These are phyloP conservation scores for Mycena galericulata DNA, from an alignment of 768 basidiomycete species.

Conservation along the genomic window DNA sequence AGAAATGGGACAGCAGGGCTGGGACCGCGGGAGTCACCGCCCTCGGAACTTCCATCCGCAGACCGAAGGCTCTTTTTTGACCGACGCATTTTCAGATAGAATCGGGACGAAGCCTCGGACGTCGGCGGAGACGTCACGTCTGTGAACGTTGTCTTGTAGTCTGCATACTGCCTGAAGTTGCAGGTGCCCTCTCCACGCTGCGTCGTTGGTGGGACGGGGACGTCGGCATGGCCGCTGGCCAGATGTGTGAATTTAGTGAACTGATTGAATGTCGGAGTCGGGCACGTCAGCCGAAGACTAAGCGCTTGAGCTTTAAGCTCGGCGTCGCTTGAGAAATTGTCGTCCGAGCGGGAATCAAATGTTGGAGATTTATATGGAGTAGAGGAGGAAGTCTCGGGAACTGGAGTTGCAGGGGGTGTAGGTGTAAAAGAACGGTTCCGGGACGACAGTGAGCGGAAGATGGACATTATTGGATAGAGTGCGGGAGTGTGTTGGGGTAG, in stretches of 20 bases:
- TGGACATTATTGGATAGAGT: too few relatives aligned
- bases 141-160: neutral
- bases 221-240: neutral
- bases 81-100: slow-evolving; percentile 4
- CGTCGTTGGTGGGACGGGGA: neutral
- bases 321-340: too few relatives aligned
- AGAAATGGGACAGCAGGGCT: slow-evolving; percentile 1
- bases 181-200: slow-evolving; percentile 16
- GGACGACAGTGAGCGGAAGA: too few relatives aligned
- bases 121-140: neutral
- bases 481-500: too few relatives aligned
- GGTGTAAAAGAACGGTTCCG: too few relatives aligned
- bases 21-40: slow-evolving; percentile 5
- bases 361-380: too few relatives aligned
- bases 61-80: slow-evolving; percentile 16
- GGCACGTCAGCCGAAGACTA: slow-evolving; percentile 8
- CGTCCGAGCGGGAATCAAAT: too few relatives aligned
- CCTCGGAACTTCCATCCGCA: slow-evolving; percentile 18
- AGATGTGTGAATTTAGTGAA: slow-evolving; percentile 22
- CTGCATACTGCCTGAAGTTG: slow-evolving; percentile 14
- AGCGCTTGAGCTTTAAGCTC: neutral
- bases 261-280: slow-evolving; percentile 28
- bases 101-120: slow-evolving; percentile 1
- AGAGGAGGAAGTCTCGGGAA: too few relatives aligned
- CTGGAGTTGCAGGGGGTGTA: too few relatives aligned